Evolutionary conservation across 1,284 basidiomycete genomes (phyloP).

Genomic region (Rhizoctonia solani): DNA sequence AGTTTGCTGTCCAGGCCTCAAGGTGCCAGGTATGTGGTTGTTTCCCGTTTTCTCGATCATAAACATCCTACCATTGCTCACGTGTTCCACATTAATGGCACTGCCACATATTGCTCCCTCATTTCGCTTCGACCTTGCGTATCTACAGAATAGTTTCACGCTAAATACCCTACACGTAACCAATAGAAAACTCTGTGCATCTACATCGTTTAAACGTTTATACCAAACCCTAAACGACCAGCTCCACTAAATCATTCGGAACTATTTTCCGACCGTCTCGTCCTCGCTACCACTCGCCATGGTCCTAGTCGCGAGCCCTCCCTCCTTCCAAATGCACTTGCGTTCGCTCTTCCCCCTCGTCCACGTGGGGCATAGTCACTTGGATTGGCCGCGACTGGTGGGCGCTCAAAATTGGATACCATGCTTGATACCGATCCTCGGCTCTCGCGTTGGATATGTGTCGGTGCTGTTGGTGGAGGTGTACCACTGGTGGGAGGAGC

Average conservation of each 20-base stretch:
- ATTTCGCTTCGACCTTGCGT: neutral
- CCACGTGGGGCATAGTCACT: conserved; percentile 46
- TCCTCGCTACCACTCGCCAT: conserved; percentile 83
- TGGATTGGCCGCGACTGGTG: conserved; percentile 4
- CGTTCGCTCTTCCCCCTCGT: conserved; percentile 49
- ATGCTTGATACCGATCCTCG: conserved; percentile 15
- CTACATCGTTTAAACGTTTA: neutral
- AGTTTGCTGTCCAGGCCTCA: conserved; percentile 16
- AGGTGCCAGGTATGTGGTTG: conserved; percentile 15
- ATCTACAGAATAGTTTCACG: neutral
- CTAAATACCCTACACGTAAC: too few relatives aligned
- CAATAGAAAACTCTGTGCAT: neutral
- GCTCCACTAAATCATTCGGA: neutral
- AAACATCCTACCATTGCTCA: neutral
- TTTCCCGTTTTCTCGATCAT: too few relatives aligned
- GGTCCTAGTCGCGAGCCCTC: conserved; percentile 66
- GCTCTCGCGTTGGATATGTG: conserved; percentile 1
- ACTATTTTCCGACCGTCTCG: conserved; percentile 54
- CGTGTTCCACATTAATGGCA: conserved; percentile 16
- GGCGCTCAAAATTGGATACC: conserved; percentile 18
- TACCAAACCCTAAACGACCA: neutral
- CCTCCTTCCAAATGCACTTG: conserved; percentile 64
- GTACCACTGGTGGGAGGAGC: conserved; percentile 10
- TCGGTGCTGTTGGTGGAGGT: neutral
- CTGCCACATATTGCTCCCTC: neutral